Evolutionary conservation across 148 eudicot genomes (phyloP).

Genomic region (Rhododendron ovatum): DNA sequence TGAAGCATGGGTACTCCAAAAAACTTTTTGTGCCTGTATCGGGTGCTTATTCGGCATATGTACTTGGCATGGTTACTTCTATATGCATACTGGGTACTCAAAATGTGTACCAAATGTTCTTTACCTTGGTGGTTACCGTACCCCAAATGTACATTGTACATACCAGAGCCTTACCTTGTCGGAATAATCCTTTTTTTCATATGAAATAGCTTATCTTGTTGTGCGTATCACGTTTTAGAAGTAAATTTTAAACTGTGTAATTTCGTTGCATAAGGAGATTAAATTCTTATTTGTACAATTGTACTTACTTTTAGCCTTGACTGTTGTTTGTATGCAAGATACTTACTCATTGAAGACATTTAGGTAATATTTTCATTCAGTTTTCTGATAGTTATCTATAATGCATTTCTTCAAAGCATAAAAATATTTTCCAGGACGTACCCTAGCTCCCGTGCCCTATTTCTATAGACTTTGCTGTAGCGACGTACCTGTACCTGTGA

Average conservation of each 20-base stretch:
- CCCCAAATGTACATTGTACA: background rate
- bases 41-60: background rate
- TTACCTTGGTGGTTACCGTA: background rate
- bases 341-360: background rate
- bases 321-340: background rate
- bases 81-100: too few species aligned
- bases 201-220: background rate
- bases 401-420: background rate
- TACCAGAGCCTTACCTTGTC: background rate
- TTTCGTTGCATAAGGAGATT: background rate
- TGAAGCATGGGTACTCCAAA: background rate
- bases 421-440: background rate
- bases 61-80: background rate
- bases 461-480: too few species aligned
- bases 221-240: background rate
- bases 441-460: background rate
- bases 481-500: background rate
- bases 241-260: background rate
- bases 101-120: too few species aligned
- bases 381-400: background rate
- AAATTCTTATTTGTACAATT: background rate
- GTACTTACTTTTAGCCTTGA: background rate
- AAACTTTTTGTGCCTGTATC: background rate
- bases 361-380: background rate
- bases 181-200: background rate